Evolutionary conservation across 208 protist genomes (phyloP).

Genomic region (Trypanosomatidae sp.): DNA sequence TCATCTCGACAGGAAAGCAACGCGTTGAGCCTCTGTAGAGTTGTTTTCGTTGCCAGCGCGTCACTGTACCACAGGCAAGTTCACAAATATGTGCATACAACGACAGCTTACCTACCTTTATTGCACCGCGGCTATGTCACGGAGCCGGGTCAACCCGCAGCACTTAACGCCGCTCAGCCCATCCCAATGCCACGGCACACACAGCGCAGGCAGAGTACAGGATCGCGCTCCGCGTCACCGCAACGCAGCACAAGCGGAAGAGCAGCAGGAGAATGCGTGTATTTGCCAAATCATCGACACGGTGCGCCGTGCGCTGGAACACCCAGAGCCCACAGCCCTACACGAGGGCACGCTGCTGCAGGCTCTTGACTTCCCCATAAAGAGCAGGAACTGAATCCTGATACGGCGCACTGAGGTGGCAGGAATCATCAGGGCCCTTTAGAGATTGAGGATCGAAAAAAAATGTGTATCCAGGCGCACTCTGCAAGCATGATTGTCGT

Average conservation of each 20-base stretch:
- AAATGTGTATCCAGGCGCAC: neutral
- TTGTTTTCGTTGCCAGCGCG: neutral
- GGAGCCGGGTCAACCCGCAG: too few relatives aligned
- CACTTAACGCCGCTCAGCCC: too few relatives aligned
- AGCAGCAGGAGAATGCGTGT: neutral
- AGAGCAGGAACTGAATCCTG: neutral
- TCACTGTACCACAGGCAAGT: neutral
- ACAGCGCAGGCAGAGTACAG: too few relatives aligned
- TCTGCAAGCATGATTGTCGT: neutral
- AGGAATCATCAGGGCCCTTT: neutral
- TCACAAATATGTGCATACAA: neutral
- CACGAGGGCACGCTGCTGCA: neutral
- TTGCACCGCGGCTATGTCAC: neutral
- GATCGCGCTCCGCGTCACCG: too few relatives aligned
- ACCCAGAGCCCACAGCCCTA: neutral
- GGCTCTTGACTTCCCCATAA: neutral
- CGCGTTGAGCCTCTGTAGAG: slow-evolving; percentile 6
- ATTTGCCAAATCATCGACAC: neutral
- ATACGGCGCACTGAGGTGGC: neutral
- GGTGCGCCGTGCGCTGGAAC: neutral
- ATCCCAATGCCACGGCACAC: too few relatives aligned
- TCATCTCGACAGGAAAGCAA: slow-evolving; percentile 11
- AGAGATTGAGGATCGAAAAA: neutral
- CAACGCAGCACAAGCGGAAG: too few relatives aligned
- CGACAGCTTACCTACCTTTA: neutral